phyloP scores from a whole-genome alignment of 2,329 filamentous ascomycete genomes.

The Talaromyces sp. region DNA sequence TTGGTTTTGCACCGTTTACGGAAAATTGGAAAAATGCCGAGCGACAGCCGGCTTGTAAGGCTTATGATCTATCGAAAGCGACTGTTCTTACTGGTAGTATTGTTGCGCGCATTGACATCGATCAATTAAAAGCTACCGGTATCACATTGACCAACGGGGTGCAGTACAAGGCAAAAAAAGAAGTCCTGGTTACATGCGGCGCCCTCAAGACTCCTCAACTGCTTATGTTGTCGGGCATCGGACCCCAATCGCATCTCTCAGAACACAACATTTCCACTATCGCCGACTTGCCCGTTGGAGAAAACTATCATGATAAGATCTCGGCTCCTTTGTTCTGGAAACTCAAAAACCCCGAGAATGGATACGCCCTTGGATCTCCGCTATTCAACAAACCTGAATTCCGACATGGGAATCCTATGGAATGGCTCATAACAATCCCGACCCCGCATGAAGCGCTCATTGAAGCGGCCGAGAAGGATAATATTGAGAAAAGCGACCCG shows the following conservation, averaged over 20 bases:
- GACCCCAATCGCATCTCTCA: conserved; percentile 26
- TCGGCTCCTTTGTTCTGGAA: conserved; percentile 11
- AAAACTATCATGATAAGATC: conserved; percentile 15
- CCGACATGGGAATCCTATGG: conserved; percentile 8
- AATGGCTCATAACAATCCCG: conserved; percentile 11
- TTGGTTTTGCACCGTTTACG: neutral
- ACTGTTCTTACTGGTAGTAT: neutral
- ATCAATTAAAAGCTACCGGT: neutral
- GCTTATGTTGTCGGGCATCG: conserved; percentile 25
- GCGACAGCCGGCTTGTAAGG: neutral
- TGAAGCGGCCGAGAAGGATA: neutral
- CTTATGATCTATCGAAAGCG: neutral
- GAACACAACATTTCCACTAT: conserved; percentile 30
- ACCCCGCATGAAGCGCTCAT: neutral
- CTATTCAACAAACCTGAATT: neutral
- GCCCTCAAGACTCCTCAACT: neutral
- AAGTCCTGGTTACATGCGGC: neutral
- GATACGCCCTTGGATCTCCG: conserved; percentile 10
- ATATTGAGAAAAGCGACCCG: conserved; percentile 1
- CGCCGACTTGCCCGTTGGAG: conserved; percentile 12
- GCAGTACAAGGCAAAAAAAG: neutral
- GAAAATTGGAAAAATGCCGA: neutral
- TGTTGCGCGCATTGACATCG: neutral
- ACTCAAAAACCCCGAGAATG: conserved; percentile 9
- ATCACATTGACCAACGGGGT: neutral